These are phyloP conservation scores for Ogataea thermomethanolica DNA, from an alignment of 805 yeast genomes.

Conservation along the genomic window DNA sequence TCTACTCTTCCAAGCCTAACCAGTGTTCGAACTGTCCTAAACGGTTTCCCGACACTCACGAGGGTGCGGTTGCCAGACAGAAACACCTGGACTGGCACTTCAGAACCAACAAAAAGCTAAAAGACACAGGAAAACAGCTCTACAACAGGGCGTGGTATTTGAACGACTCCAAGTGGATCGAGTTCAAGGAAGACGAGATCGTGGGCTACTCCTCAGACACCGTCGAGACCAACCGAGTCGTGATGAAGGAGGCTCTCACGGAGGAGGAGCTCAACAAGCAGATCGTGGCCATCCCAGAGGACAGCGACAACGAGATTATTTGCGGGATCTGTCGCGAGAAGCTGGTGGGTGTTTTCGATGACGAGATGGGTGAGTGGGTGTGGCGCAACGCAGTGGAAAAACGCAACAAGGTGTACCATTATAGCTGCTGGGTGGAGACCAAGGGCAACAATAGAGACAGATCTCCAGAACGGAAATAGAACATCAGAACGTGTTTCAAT, in stretches of 20 bases:
- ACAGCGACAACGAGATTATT: constrained; percentile 51
- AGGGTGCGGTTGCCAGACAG: constrained; percentile 51
- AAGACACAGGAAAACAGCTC: constrained; percentile 44
- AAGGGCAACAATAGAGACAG: constrained; percentile 28
- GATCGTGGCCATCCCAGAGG: constrained; percentile 66
- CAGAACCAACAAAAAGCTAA: constrained; percentile 77
- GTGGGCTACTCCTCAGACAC: constrained; percentile 34
- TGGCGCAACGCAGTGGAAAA: constrained; percentile 64
- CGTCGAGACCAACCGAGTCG: constrained; percentile 17
- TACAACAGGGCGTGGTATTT: constrained; percentile 84
- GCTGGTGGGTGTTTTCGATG: constrained; percentile 62
- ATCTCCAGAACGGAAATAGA: constrained; percentile 27
- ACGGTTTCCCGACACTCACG: constrained; percentile 61
- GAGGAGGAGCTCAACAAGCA: constrained; percentile 38
- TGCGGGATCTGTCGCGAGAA: constrained; percentile 74
- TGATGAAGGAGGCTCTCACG: constrained; percentile 18
- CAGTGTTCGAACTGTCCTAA: constrained; percentile 91
- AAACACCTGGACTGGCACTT: constrained; percentile 95
- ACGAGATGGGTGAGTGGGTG: constrained; percentile 76
- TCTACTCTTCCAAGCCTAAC: constrained; percentile 61
- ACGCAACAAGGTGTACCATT: constrained; percentile 51
- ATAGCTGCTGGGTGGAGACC: constrained; percentile 66
- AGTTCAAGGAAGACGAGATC: constrained; percentile 65
- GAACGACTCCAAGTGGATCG: constrained; percentile 66
- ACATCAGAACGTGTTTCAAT: not conserved